Conservation (phyloP, 2,329 filamentous ascomycete species). For the Aspergillus sp. region DNA sequence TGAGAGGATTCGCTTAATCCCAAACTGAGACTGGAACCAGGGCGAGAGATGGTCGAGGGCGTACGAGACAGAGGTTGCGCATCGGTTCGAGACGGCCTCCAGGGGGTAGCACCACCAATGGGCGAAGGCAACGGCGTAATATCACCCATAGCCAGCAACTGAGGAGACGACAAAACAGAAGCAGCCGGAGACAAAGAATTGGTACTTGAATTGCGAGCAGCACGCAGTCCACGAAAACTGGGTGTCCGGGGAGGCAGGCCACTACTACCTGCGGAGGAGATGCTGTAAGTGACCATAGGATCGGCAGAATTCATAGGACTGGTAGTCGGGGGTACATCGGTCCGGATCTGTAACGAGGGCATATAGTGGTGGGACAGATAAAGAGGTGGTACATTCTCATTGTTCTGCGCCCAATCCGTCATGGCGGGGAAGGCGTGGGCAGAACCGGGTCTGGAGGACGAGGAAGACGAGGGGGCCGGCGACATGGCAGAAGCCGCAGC, state of each 20-base stretch:
- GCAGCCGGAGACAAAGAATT: constrained; percentile 53
- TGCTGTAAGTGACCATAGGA: constrained; percentile 30
- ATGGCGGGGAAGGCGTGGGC: constrained; percentile 4
- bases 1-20: constrained; percentile 32
- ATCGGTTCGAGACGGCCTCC: constrained; percentile 50
- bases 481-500: background rate
- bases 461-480: background rate
- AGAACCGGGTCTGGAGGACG: background rate
- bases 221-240: constrained; percentile 37
- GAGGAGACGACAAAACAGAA: constrained; percentile 64
- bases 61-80: constrained; percentile 41
- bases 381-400: constrained; percentile 6
- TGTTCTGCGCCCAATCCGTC: constrained; percentile 5
- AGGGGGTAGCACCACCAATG: constrained; percentile 40
- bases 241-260: constrained; percentile 40
- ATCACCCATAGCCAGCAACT: constrained; percentile 68
- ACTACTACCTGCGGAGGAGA: constrained; percentile 26
- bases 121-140: constrained; percentile 75
- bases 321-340: constrained; percentile 20
- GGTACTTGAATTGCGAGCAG: constrained; percentile 31
- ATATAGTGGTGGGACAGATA: constrained; percentile 6
- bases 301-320: constrained; percentile 27
- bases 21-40: constrained; percentile 28
- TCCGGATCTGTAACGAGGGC: constrained; percentile 31
- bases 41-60: constrained; percentile 35